phyloP scores from a whole-genome alignment of 805 yeast genomes.

The Starmerella etchellsii region DNA sequence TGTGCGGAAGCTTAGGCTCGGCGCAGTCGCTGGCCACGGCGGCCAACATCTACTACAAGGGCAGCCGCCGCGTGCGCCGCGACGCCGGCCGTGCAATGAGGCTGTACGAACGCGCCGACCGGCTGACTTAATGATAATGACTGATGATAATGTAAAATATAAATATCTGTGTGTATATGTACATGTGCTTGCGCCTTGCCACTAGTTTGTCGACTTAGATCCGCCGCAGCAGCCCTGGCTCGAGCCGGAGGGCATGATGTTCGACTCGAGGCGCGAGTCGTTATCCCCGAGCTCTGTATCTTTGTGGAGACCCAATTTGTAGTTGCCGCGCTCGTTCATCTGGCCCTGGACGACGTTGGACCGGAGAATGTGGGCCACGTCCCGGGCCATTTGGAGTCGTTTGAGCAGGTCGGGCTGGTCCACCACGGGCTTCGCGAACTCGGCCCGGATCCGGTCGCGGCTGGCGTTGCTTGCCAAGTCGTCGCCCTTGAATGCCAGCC shows the following conservation, averaged over 20 bases:
- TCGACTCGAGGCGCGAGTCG: conserved; percentile 30
- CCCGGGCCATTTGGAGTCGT: conserved; percentile 46
- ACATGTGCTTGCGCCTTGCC: too few species aligned
- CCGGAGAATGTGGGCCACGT: conserved; percentile 55
- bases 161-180: too few species aligned
- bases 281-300: conserved; percentile 87
- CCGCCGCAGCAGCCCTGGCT: conserved; percentile 17
- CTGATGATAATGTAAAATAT: too few species aligned
- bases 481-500: conserved; percentile 19
- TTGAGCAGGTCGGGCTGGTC: conserved; percentile 31
- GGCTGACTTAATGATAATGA: neutral
- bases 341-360: conserved; percentile 79
- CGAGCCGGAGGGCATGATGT: neutral
- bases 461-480: conserved; percentile 16
- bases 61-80: conserved; percentile 40
- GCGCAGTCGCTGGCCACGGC: conserved; percentile 56
- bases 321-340: conserved; percentile 21
- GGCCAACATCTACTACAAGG: conserved; percentile 53
- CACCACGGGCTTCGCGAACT: conserved; percentile 11
- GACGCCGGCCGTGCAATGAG: conserved; percentile 53
- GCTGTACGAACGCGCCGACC: conserved; percentile 38
- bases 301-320: conserved; percentile 54
- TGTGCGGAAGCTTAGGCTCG: conserved; percentile 56
- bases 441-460: conserved; percentile 13
- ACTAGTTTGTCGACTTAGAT: too few species aligned